A percentile compares a stretch with the other conserved stretches of the same genome.
These are phyloP conservation scores for Fusarium sp. DNA, from an alignment of 2,329 filamentous ascomycete species.

Conservation along the genomic window DNA sequence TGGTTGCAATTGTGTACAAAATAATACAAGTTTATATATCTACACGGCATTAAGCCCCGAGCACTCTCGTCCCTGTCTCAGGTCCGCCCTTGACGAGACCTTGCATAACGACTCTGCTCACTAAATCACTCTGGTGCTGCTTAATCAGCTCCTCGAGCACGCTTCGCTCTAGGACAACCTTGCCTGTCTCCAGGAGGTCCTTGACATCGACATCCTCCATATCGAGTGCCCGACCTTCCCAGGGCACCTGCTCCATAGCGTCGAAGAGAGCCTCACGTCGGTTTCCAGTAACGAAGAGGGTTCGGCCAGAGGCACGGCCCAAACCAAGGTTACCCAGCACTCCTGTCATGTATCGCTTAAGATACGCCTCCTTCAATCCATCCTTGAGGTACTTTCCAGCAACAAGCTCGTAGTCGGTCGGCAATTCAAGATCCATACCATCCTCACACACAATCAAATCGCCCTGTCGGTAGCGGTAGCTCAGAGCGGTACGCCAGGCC, in stretches of 20 bases:
- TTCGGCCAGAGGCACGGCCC: constrained; percentile 74
- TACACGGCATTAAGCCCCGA: constrained; percentile 43
- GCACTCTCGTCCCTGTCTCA: constrained; percentile 54
- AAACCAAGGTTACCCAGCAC: constrained; percentile 78
- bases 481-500: constrained; percentile 93
- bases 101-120: constrained; percentile 59
- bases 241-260: constrained; percentile 71
- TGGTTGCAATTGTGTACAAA: constrained; percentile 41
- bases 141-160: constrained; percentile 81
- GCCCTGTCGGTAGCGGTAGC: constrained; percentile 87
- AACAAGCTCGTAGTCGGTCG: constrained; percentile 60
- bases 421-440: constrained; percentile 73
- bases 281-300: constrained; percentile 77
- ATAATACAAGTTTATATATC: constrained; percentile 45
- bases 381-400: constrained; percentile 57
- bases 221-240: constrained; percentile 76
- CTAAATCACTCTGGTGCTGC: constrained; percentile 76
- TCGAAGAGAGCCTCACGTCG: constrained; percentile 71
- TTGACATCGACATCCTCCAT: constrained; percentile 93
- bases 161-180: constrained; percentile 85
- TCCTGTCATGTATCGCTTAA: constrained; percentile 71
- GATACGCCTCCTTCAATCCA: constrained; percentile 65
- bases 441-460: constrained; percentile 89
- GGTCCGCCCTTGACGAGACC: constrained; percentile 52
- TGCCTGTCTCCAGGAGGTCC: constrained; percentile 85